Conservation (phyloP, 2,329 filamentous ascomycete species). For the Bretziella fagacearum region DNA sequence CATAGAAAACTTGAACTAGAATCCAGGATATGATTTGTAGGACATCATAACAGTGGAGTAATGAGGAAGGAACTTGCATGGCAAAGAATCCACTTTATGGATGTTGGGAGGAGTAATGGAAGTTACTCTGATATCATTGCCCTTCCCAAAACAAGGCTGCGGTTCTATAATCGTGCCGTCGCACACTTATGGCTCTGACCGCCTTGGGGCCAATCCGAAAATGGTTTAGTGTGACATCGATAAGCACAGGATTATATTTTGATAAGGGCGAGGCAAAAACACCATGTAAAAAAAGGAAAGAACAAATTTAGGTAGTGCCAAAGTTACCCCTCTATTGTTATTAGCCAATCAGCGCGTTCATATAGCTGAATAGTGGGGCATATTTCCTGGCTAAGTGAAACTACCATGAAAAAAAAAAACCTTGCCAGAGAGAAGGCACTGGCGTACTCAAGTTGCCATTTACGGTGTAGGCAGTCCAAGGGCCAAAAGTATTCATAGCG, state of each 20-base stretch:
- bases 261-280: slow-evolving; percentile 1
- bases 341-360: neutral
- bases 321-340: neutral
- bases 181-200: too few relatives aligned
- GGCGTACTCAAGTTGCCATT: neutral
- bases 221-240: neutral
- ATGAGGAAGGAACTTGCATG: too few relatives aligned
- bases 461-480: neutral
- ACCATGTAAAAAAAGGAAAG: neutral
- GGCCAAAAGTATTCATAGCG: slow-evolving; percentile 12
- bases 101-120: too few relatives aligned
- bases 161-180: too few relatives aligned
- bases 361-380: neutral
- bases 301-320: neutral
- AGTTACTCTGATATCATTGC: too few relatives aligned
- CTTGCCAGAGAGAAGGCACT: slow-evolving; percentile 27
- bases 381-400: too few relatives aligned
- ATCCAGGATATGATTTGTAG: too few relatives aligned
- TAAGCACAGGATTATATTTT: slow-evolving; percentile 1
- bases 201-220: neutral
- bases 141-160: too few relatives aligned
- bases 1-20: too few relatives aligned
- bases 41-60: too few relatives aligned
- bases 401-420: neutral
- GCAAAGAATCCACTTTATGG: too few relatives aligned